phyloP scores from a whole-genome alignment of 768 basidiomycete genomes.

The Phlegmacium glaucopus region DNA sequence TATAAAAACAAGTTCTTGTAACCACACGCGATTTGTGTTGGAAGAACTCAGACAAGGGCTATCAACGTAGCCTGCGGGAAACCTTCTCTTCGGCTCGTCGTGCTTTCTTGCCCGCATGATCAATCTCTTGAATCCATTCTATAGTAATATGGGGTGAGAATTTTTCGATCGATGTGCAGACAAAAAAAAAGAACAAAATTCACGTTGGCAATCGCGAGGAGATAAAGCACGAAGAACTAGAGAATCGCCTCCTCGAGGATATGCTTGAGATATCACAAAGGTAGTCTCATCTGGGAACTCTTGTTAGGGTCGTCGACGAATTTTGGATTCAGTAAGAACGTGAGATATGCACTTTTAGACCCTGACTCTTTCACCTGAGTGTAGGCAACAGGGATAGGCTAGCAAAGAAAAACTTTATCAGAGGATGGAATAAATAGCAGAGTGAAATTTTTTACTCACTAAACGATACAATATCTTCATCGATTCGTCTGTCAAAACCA shows the following conservation, averaged over 20 bases:
- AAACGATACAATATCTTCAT: slow-evolving; percentile 76
- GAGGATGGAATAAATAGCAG: not conserved
- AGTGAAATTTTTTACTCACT: slow-evolving; percentile 42
- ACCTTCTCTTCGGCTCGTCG: slow-evolving; percentile 44
- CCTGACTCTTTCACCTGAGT: slow-evolving; percentile 53
- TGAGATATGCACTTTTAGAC: slow-evolving; percentile 38
- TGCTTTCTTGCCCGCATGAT: slow-evolving; percentile 38
- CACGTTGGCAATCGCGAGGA: slow-evolving; percentile 53
- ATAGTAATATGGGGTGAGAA: not conserved
- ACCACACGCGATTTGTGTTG: not conserved
- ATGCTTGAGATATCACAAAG: slow-evolving; percentile 64
- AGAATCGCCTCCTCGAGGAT: slow-evolving; percentile 72
- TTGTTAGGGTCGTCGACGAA: not conserved
- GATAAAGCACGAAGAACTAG: slow-evolving; percentile 58
- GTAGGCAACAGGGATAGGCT: slow-evolving; percentile 78
- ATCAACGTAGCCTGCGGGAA: slow-evolving; percentile 17
- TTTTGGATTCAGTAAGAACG: not conserved
- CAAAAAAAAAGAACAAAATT: slow-evolving; percentile 11
- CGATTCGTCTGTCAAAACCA: slow-evolving; percentile 77
- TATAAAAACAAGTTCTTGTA: not conserved
- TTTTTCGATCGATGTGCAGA: not conserved
- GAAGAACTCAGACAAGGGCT: too few relatives aligned
- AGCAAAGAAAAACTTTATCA: not conserved
- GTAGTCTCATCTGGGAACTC: slow-evolving; percentile 53
- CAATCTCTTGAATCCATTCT: slow-evolving; percentile 38